Base-by-base conservation (phyloP, 768 basidiomycete genomes). In the Neoboletus magnificus region DNA sequence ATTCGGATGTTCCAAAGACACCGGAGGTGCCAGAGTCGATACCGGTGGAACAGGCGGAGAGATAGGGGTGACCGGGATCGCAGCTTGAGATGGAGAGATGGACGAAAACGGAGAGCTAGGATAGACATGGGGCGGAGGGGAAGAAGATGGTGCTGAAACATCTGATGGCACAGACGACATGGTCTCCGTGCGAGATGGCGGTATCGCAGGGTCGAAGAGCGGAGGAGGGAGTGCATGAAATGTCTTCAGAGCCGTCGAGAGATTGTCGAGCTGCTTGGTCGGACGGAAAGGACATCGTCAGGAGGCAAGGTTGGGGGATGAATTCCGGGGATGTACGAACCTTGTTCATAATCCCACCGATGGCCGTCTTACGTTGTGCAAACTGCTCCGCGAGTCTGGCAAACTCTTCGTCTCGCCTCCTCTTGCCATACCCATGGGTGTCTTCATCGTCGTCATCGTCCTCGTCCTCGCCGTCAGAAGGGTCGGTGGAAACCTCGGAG, bases 301-400 rank as follows among this genome's bases (percentile, higher is more conserved):
- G 4, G 7, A 15, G 5, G n/a, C 12, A 47, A n/a, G n/a, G 23
- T 12, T 5, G 20, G 25, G 15, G 4, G 18, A 29, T 5, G n/a
- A 30, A 32, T 5, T 6, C 22, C 13, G 2, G 32, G 20, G 53
- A 16, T 27, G 45, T 20, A 53, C 59, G 32, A 57, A 87, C 89
- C 79, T 89, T 89, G 67, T 66, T 67, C 89, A 91, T 91, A 32
- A 92, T 86, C 30, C 76, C 79, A 50, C 82, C 79, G 20, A 91
- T 87, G 32, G 82, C 81, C 55, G 82, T 79, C 65, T 85, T 89
- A 52, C 86, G 78, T 27, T 84, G 84, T 49, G 82, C 79, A 65
- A 91, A 91, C 62, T 84, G 84, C 53, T 82, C 79, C 9, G 85
- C 80, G 35, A 90, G 74, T 57, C 76, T 82, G 8, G 80, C 78